Evolutionary conservation across 2,329 filamentous ascomycete genomes (phyloP), one percentile per base, ranked within the genome.

Genomic region (Fonsecaea multimorphosa): DNA sequence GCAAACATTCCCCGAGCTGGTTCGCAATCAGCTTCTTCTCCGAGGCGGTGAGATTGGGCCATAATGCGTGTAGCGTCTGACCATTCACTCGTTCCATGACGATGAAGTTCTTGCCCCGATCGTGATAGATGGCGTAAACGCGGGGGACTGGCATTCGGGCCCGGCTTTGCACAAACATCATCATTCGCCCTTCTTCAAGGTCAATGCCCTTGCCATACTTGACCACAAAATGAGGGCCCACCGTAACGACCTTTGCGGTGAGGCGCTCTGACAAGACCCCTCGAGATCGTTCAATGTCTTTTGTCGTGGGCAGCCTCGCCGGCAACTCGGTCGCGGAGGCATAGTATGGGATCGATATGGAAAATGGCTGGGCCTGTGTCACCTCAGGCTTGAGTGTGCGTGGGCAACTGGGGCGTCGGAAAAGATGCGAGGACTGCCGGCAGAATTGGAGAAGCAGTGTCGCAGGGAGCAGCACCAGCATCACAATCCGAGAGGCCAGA

Each of bases 61-160:
- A 76, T 16, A 57, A 32, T 19, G 62, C 49, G 19, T 70, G 58
- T 16, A 76, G 69, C 12, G 67, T 72, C 51, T 72, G 24, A 16
- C 74, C 74, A 60, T 72, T 44, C 46, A 76, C 69, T 46, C 68
- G 68, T 67, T 75, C 74, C 74, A 78, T 74, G 49, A 76, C 66
- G 24, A 76, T 76, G 55, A 73, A 76, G 34, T 70, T 76, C 54
- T 69, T 68, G 11, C 69, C 59, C 5, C 56, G 12, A 22, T 73
- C 63, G 16, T 65, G 58, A 61, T 73, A 77, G 58, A 77, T 67
- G 11, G 76, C 75, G 59, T 73, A 78, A 22, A 78, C 73, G 16
- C 63, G 68, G 22, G 76, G 76, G n/a, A 77, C 71, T 22, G 58
- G 65, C 7, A 77, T 59, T 52, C 54, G 70, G 22, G 73, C 75